These are phyloP conservation scores for Zizania latifolia DNA, from an alignment of 176 grass and related monocot genomes.

Conservation along the genomic window DNA sequence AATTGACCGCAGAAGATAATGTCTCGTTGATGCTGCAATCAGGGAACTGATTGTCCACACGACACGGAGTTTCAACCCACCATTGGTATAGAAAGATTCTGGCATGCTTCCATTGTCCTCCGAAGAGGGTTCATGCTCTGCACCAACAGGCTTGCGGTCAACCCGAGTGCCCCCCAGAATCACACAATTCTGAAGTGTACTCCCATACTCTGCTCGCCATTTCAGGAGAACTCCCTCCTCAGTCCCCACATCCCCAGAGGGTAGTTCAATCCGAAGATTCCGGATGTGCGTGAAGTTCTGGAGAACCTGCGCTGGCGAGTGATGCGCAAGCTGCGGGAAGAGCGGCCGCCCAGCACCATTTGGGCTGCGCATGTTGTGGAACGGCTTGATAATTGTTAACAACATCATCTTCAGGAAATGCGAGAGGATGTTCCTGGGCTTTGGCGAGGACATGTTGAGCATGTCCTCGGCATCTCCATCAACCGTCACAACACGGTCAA, in stretches of 20 bases:
- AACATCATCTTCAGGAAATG: conserved; percentile 77
- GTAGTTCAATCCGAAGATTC: conserved; percentile 72
- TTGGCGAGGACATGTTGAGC: conserved; percentile 47
- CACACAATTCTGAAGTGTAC: conserved; percentile 80
- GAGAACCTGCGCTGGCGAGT: conserved; percentile 80
- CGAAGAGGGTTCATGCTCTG: conserved; percentile 16
- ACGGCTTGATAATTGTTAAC: conserved; percentile 61
- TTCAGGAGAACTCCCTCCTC: conserved; percentile 82
- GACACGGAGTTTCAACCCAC: conserved; percentile 80
- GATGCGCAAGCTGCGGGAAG: conserved; percentile 76
- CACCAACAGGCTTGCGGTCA: conserved; percentile 39
- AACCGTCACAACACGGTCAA: conserved; percentile 61
- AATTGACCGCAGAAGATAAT: conserved; percentile 75
- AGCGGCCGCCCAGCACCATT: conserved; percentile 49
- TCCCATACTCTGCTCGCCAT: conserved; percentile 91
- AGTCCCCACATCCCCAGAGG: conserved; percentile 65
- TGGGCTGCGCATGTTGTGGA: conserved; percentile 47
- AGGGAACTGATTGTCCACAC: conserved; percentile 97
- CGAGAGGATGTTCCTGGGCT: conserved; percentile 63
- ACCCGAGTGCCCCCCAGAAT: conserved; percentile 69
- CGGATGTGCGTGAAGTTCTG: conserved; percentile 56
- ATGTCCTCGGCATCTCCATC: conserved; percentile 71
- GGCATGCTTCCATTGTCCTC: conserved; percentile 92
- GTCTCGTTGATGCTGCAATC: conserved; percentile 84
- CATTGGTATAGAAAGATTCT: conserved; percentile 91